Base-by-base conservation (phyloP, 2,329 filamentous ascomycete species). In the Ceratocystis destructans region DNA sequence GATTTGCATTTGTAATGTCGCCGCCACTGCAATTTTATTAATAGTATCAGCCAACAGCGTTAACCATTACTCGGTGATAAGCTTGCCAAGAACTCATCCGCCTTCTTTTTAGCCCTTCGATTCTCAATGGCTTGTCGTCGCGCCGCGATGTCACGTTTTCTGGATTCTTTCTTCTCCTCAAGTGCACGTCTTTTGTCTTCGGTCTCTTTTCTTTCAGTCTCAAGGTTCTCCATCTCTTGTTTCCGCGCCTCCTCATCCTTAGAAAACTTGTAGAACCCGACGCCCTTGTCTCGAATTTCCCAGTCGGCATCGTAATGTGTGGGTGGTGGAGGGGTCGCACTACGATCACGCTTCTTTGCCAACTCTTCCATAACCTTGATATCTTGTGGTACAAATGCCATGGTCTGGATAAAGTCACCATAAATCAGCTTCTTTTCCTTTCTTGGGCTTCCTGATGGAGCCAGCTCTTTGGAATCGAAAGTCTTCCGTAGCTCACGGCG, bases 201-300 rank as follows among this genome's bases (percentile, higher is more conserved):
- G 64, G 89, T 94, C 72, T 84, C 82, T 69, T 79, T 76, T 67
- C 89, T 79, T 74, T 90, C 86, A 70, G 80, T 79, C 69, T 84
- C 82, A 66, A 96, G 77, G 57, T 80, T 82, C 70, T 83, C 80
- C 89, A 97, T 96, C 79, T 97, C 89, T 62, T 72, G 71, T 71
- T 76, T 75, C 72, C 86, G 79, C 69, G 80, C 79, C 70, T 82
- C 85, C 72, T 87, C 86, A 74, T 96, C 88, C 70, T 82, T 83
- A 67, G 87, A 90, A 73, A 99, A 97, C 66, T 88, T 86, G 77
- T 91, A 96, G 76, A 97, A 99, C 0, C 89, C 94, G 0, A 89
- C 89, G 3, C 94, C 94, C 71, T 94, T 93, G 57, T 85, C 90
- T 68, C 94, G 81, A 62, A 96, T 85, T 80, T 99, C 94, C 68